These are phyloP conservation scores for Cetradonia linearis DNA, from an alignment of 495 filamentous ascomycete genomes.

Conservation along the genomic window DNA sequence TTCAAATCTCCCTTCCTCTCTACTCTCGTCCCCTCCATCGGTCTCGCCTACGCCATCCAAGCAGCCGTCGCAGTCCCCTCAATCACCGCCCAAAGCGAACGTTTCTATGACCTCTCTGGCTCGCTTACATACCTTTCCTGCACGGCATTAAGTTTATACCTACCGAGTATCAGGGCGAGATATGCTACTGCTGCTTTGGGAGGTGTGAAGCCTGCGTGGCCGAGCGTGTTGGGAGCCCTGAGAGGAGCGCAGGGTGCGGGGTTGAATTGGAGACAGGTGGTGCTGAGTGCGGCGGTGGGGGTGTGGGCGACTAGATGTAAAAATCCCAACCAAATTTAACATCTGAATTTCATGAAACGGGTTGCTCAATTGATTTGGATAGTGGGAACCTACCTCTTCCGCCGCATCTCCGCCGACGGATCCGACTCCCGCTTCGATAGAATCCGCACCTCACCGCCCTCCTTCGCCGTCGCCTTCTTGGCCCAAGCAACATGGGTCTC, in stretches of 20 bases:
- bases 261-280: slow-evolving; percentile 53
- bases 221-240: slow-evolving; percentile 36
- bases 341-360: neutral
- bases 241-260: slow-evolving; percentile 27
- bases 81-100: slow-evolving; percentile 45
- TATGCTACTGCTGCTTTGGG: slow-evolving; percentile 32
- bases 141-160: slow-evolving; percentile 44
- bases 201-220: slow-evolving; percentile 34
- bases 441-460: slow-evolving; percentile 42
- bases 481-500: slow-evolving; percentile 55
- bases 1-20: slow-evolving; percentile 49
- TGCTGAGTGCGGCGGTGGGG: slow-evolving; percentile 43
- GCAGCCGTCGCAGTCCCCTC: slow-evolving; percentile 48
- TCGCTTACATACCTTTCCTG: slow-evolving; percentile 51
- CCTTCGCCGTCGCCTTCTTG: slow-evolving; percentile 47
- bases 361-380: neutral
- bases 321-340: slow-evolving; percentile 19
- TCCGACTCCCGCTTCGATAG: slow-evolving; percentile 52
- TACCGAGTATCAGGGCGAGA: slow-evolving; percentile 46
- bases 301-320: slow-evolving; percentile 50
- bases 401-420: slow-evolving; percentile 40
- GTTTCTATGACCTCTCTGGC: slow-evolving; percentile 57
- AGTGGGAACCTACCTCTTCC: slow-evolving; percentile 54
- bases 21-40: slow-evolving; percentile 47
- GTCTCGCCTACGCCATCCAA: slow-evolving; percentile 33